Evolutionary conservation across 176 grass and related monocot species (phyloP).

Genomic region (Hyparrhenia diplandra): DNA sequence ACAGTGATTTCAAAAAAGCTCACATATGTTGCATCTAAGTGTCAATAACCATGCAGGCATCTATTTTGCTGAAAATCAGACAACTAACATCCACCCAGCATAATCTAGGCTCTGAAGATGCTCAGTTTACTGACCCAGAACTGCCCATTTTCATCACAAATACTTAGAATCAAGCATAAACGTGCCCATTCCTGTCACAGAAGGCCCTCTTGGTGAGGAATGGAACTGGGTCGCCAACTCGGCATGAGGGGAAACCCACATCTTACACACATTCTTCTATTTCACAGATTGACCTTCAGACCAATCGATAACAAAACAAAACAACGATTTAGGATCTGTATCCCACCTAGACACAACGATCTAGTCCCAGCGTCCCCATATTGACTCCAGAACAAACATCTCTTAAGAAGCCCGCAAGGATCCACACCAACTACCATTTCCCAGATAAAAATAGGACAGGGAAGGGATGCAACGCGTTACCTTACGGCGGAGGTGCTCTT

Average conservation of each 20-base stretch:
- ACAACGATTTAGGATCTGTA: not conserved
- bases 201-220: not conserved
- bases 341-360: not conserved
- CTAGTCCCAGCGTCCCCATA: not conserved
- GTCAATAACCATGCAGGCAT: not conserved
- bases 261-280: conserved; percentile 1
- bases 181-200: not conserved
- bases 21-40: not conserved
- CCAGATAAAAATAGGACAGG: not conserved
- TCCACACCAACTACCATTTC: conserved; percentile 1
- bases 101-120: not conserved
- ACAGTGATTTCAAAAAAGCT: not conserved
- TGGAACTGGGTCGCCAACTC: not conserved
- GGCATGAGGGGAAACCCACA: not conserved
- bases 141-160: not conserved
- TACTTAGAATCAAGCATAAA: not conserved
- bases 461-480: conserved; percentile 8
- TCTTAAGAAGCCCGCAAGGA: not conserved
- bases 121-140: not conserved
- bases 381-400: not conserved
- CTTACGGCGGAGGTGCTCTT: conserved; percentile 77
- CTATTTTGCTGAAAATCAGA: conserved; percentile 3
- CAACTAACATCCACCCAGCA: not conserved
- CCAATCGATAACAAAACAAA: not conserved
- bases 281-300: not conserved